A percentile compares a stretch with the other conserved stretches of the same genome.
These are phyloP conservation scores for Sclerotinia trifoliorum DNA, from an alignment of 2,329 filamentous ascomycete species.

Conservation along the genomic window DNA sequence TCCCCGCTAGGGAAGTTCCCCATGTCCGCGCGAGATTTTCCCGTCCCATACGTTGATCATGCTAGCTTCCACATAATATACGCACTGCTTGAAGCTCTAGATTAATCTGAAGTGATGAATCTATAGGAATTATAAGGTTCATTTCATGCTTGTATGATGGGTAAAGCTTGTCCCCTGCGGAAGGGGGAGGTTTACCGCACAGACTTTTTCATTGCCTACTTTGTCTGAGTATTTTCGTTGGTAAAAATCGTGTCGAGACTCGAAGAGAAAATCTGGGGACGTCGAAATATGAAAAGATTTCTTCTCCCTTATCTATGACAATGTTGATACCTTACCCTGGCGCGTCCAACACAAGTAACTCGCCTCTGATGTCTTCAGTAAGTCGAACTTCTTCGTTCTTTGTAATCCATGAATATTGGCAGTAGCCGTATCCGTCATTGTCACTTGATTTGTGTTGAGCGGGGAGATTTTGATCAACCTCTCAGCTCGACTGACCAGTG, in stretches of 20 bases:
- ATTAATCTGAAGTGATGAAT: neutral
- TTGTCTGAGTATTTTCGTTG: neutral
- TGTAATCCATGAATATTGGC: neutral
- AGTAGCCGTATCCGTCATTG: neutral
- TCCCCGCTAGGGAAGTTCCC: neutral
- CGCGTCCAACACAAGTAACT: neutral
- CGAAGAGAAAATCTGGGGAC: neutral
- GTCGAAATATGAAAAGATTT: neutral
- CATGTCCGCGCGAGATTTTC: neutral
- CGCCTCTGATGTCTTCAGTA: constrained; percentile 14
- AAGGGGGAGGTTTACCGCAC: neutral
- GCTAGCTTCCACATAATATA: neutral
- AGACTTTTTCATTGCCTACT: neutral
- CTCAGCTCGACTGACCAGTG: too few species aligned
- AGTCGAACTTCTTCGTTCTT: neutral
- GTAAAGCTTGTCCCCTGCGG: neutral
- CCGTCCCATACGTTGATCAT: neutral
- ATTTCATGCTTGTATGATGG: neutral
- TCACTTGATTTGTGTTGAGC: neutral
- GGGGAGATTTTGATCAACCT: neutral
- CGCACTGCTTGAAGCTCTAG: neutral
- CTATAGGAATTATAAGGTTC: neutral
- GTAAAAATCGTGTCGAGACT: neutral
- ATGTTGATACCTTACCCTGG: constrained; percentile 3
- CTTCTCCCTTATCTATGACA: neutral